A percentile compares a stretch with the other conserved stretches of the same genome.
Conservation (phyloP, 2,329 filamentous ascomycete genomes). For the Sphaceloma murrayae region DNA sequence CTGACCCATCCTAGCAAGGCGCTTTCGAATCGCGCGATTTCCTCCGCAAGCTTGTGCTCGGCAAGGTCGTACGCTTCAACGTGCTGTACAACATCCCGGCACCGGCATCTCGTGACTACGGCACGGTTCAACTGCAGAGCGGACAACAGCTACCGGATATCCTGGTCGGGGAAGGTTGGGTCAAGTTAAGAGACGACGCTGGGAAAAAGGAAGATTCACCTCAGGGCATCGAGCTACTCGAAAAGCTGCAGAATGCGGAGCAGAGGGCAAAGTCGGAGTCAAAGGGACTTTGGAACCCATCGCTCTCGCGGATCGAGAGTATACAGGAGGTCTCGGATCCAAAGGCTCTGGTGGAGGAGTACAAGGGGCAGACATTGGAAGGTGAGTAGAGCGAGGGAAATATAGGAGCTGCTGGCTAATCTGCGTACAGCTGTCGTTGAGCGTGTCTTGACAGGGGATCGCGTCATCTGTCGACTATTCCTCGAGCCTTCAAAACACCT, state of each 20-base stretch:
- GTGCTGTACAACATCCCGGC: conserved; percentile 81
- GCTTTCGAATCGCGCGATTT: conserved; percentile 94
- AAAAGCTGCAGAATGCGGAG: conserved; percentile 69
- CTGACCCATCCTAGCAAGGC: conserved; percentile 49
- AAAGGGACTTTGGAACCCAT: conserved; percentile 71
- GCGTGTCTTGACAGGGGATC: conserved; percentile 82
- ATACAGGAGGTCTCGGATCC: conserved; percentile 72
- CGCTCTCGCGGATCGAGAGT: conserved; percentile 59
- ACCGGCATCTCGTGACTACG: conserved; percentile 68
- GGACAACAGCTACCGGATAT: conserved; percentile 72
- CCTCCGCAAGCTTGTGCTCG: conserved; percentile 71
- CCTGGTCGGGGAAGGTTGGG: conserved; percentile 78
- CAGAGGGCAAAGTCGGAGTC: conserved; percentile 64
- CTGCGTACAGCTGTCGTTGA: conserved; percentile 64
- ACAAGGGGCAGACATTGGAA: conserved; percentile 78
- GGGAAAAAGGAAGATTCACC: conserved; percentile 83
- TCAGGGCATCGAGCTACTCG: conserved; percentile 58
- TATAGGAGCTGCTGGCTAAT: too few species aligned
- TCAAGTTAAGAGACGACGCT: conserved; percentile 88
- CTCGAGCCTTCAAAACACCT: conserved; percentile 74
- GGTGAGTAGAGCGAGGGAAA: too few species aligned
- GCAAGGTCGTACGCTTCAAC: conserved; percentile 77
- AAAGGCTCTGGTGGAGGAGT: conserved; percentile 64
- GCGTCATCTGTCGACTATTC: conserved; percentile 73
- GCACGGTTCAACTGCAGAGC: conserved; percentile 64